Evolutionary conservation across 129 eudicot species (phyloP), one percentile per base, ranked within the genome.

Genomic region (Chrysanthemum makinoi): DNA sequence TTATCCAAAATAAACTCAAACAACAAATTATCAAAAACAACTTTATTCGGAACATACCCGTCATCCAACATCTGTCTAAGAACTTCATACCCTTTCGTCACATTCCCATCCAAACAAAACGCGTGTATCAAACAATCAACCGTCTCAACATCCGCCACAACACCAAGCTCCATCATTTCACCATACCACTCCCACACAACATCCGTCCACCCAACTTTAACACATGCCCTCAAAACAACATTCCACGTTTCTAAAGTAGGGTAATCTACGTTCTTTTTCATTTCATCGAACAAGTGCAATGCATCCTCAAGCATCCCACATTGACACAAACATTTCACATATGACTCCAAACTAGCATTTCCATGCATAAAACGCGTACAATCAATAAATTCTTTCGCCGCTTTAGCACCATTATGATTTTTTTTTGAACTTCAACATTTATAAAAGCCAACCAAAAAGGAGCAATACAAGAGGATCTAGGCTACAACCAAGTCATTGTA

Each of bases 131-230:
- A 85, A 59, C 72, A 76, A 17, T 82, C 87, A 46, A 80, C 72
- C 2, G 90, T 89, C 58, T 81, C 73, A 57, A 81, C 85, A 82
- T 89, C 95, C 0, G 81, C 78, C 49, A 26, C 80, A 82, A 87
- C 81, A 68, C 86, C 95, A 54, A 33, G 13, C n/a, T 79, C 83
- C 70, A 81, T 66, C 98, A 89, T 87, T 62, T 89, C 84, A 35
- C 77, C 75, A 54, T 85, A 87, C 77, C 89, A 76, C 26, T 75
- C 83, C 98, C 95, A 89, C 17, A 89, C 86, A 81, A 71, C 19
- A 73, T 85, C 84, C n/a, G 75, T 53, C 68, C 72, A 55, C 24
- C 88, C 79, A n/a, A 50, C 77, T 62, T 72, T 76, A 62, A 93
- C 33, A 1, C 79, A 80, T 5, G 63, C 77, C 26, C 47, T 72